Evolutionary conservation across 2,329 filamentous ascomycete genomes (phyloP).

Genomic region (Basipetospora chlamydospora): DNA sequence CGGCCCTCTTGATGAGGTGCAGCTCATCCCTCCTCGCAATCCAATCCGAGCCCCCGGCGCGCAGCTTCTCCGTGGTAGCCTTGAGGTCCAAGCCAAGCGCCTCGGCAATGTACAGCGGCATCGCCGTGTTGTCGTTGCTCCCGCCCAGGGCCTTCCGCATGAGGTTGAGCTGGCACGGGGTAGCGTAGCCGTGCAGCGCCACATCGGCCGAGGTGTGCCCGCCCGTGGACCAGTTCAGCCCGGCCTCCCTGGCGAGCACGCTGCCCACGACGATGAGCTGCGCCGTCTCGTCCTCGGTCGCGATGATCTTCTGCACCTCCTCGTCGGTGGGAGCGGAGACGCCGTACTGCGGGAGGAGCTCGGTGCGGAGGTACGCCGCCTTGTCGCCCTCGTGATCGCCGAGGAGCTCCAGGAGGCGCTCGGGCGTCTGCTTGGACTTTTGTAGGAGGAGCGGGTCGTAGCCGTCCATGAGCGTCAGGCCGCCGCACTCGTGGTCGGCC

Average conservation of each 20-base stretch:
- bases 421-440: conserved; percentile 9
- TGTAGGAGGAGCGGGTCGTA: conserved; percentile 10
- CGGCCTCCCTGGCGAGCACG: conserved; percentile 8
- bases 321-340: conserved; percentile 6
- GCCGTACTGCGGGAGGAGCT: conserved; percentile 10
- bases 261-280: conserved; percentile 6
- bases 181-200: conserved; percentile 11
- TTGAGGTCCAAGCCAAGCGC: conserved; percentile 12
- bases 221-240: conserved; percentile 11
- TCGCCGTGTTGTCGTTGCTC: conserved; percentile 14
- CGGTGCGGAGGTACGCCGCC: conserved; percentile 7
- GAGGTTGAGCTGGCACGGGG: conserved; percentile 2
- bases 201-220: conserved; percentile 12
- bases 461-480: conserved; percentile 11
- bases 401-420: conserved; percentile 8
- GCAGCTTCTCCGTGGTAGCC: conserved; percentile 11
- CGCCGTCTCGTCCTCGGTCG: conserved; percentile 5
- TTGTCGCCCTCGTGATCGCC: conserved; percentile 9
- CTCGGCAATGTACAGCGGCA: conserved; percentile 13
- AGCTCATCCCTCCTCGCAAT: conserved; percentile 6
- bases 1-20: neutral
- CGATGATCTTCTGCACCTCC: neutral
- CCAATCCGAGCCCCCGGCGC: conserved; percentile 12
- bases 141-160: conserved; percentile 11
- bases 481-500: conserved; percentile 13